These are phyloP conservation scores for Backusella mclennaniae DNA, from an alignment of 192 early-diverging fungal genomes.

Conservation along the genomic window DNA sequence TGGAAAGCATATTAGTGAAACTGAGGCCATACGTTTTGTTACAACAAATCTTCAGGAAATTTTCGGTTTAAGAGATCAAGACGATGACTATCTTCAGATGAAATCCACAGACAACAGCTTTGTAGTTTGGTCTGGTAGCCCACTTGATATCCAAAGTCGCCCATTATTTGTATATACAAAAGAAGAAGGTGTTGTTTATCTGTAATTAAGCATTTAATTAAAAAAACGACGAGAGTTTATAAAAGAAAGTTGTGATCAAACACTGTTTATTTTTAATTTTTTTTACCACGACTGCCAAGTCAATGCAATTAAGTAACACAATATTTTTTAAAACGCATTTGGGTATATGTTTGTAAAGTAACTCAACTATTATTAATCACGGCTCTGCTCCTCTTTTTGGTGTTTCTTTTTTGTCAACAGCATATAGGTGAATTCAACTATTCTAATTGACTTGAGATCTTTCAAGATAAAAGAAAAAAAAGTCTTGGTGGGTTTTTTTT, in stretches of 20 bases:
- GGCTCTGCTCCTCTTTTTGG: not conserved
- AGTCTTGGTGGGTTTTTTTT: too few relatives aligned
- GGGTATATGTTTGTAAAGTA: too few relatives aligned
- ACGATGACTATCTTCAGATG: constrained; percentile 16
- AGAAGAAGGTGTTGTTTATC: constrained; percentile 4
- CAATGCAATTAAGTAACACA: not conserved
- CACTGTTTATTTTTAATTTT: not conserved
- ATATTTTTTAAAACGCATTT: not conserved
- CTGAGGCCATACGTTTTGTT: constrained; percentile 67
- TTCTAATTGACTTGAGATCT: not conserved
- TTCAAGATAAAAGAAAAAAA: not conserved
- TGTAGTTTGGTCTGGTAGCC: constrained; percentile 61
- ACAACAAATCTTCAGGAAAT: constrained; percentile 72
- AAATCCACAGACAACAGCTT: constrained; percentile 31
- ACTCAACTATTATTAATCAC: not conserved
- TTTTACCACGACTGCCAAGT: not conserved
- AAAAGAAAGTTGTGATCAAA: not conserved
- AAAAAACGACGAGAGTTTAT: not conserved
- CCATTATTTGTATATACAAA: constrained; percentile 17
- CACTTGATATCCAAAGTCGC: constrained; percentile 57
- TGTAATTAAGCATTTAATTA: not conserved
- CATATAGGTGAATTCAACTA: not conserved
- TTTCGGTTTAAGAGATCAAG: constrained; percentile 43
- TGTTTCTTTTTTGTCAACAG: not conserved
- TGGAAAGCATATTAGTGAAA: constrained; percentile 41